Conservation (phyloP, 176 grass and related monocot genomes). For the Themeda triandra region DNA sequence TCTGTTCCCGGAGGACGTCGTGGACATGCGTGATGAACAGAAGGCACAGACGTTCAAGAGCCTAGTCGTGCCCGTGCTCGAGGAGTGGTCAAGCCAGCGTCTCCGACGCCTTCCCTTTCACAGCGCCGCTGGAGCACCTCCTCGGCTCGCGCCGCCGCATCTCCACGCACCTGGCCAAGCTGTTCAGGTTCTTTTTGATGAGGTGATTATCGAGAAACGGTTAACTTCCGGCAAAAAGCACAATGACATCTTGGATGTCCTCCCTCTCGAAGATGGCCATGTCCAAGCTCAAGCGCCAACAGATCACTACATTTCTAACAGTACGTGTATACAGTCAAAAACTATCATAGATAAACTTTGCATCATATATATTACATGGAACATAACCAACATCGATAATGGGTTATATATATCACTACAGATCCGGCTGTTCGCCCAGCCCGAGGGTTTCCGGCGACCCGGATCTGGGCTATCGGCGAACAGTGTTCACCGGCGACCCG, state of each 20-base stretch:
- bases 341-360: not conserved
- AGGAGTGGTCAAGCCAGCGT: constrained; percentile 12
- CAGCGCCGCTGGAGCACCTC: constrained; percentile 17
- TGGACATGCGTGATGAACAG: not conserved
- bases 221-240: no score
- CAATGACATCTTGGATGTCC: constrained; percentile 16
- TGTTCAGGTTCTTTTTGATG: constrained; percentile 36
- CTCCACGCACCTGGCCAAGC: not conserved
- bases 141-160: constrained; percentile 26
- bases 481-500: no score
- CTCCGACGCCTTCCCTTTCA: constrained; percentile 26
- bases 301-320: no score
- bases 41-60: not conserved
- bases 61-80: constrained; percentile 11
- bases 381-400: not conserved
- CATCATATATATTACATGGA: not conserved
- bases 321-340: not conserved
- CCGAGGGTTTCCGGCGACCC: no score
- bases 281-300: constrained; percentile 22
- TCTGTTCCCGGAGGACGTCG: constrained; percentile 31
- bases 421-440: no score
- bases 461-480: no score
- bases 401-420: no score
- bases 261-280: not conserved
- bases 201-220: constrained; percentile 15